A percentile compares a stretch with the other conserved stretches of the same genome.
phyloP scores from a whole-genome alignment of 2,329 filamentous ascomycete genomes.

The Lanzia echinophila region DNA sequence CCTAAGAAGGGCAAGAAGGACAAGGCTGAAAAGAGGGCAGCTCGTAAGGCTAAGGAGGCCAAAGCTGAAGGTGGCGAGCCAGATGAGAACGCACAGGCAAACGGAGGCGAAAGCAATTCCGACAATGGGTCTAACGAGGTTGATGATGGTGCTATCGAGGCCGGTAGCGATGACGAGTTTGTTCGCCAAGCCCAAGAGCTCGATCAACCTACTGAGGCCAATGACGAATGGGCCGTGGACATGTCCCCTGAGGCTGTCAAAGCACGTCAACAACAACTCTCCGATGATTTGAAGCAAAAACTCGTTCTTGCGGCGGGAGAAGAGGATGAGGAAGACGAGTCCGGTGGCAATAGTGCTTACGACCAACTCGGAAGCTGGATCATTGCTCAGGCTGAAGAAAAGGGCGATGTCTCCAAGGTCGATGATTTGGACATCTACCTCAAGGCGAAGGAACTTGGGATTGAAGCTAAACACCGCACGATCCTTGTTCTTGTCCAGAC shows the following conservation, averaged over 20 bases:
- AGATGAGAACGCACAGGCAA: conserved; percentile 47
- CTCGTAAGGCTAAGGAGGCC: conserved; percentile 72
- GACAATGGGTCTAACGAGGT: conserved; percentile 46
- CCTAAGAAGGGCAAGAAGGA: conserved; percentile 98
- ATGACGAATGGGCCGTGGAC: conserved; percentile 93
- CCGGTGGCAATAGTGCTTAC: conserved; percentile 68
- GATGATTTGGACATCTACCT: conserved; percentile 88
- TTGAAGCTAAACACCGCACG: conserved; percentile 91
- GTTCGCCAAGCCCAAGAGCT: conserved; percentile 71
- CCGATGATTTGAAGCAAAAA: conserved; percentile 90
- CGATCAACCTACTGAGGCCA: conserved; percentile 57
- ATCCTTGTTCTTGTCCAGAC: conserved; percentile 87
- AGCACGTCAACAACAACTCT: conserved; percentile 86
- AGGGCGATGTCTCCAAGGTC: conserved; percentile 70
- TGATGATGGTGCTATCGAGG: conserved; percentile 50
- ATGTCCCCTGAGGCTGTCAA: conserved; percentile 93
- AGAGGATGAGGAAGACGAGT: conserved; percentile 75
- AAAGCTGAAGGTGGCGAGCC: conserved; percentile 39
- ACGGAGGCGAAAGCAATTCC: conserved; percentile 60
- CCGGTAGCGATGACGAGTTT: conserved; percentile 85
- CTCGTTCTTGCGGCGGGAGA: conserved; percentile 75
- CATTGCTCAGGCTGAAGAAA: conserved; percentile 61
- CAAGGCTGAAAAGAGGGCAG: conserved; percentile 87
- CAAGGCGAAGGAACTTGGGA: conserved; percentile 94
- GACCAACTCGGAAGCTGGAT: conserved; percentile 94